Evolutionary conservation across 768 basidiomycete species (phyloP), one percentile per base, ranked within the genome.

Genomic region (Hebeloma cylindrosporum): DNA sequence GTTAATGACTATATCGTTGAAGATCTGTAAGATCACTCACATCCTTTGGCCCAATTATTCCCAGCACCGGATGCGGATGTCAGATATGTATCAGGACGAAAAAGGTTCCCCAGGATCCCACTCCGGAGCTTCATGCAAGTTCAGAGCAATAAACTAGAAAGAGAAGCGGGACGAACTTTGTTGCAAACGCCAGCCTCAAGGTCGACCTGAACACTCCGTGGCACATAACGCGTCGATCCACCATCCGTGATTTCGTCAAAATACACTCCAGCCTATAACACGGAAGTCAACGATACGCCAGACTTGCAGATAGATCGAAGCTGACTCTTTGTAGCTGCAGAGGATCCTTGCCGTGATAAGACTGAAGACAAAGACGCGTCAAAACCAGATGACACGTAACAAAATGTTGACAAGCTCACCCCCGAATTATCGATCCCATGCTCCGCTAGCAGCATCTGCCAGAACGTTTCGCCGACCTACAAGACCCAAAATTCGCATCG

Each of bases 41-140:
- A 89, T 76, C 89, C 91, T 69, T 96, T 95, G 11, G 92, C 93
- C 88, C 91, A 96, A 52, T 94, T 95, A 58, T 97, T 96, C 13
- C 93, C 93, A 1, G 93, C 78, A n/a, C 78, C 76, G 1, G 66
- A 63, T 32, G 75, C 68, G 1, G 81, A 75, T 27, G 79, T 77
- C 35, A 93, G 61, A 60, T 78, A 95, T 2, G 90, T 95, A 60
- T 93, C 92, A 2, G 94, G 94, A 38, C 85, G 79, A 69, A 93
- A 96, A 5, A 98, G 73, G 5, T 60, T 55, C 2, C 93, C 93
- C 28, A 88, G 66, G 2, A 76, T 65, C 8, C 91, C 88, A 20
- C 80, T 74, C 35, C 81, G 80, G 38, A 91, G 67, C 81, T 90
- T 41, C 6, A 27, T 16, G 14, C 7, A 42, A 27, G 41, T 5